A percentile compares a stretch with the other conserved stretches of the same genome.
phyloP scores from a whole-genome alignment of 1,139 yeast species.

The Yueomyces sp. region DNA sequence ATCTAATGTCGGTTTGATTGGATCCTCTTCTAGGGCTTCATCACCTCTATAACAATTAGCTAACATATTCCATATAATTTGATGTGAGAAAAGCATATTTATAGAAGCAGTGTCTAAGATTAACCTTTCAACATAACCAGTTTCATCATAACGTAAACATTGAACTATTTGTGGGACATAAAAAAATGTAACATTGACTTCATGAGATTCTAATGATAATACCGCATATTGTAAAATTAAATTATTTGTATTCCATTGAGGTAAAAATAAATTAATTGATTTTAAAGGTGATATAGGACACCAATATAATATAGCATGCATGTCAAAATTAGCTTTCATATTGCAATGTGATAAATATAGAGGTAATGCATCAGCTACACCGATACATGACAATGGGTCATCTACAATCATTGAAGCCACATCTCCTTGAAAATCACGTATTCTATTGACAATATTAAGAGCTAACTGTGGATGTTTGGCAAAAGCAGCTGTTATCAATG shows the following conservation, averaged over 20 bases:
- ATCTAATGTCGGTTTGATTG: conserved; percentile 74
- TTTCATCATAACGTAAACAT: conserved; percentile 64
- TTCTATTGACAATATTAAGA: conserved; percentile 53
- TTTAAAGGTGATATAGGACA: conserved; percentile 71
- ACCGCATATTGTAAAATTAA: conserved; percentile 73
- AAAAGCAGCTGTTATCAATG: conserved; percentile 42
- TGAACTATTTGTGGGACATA: conserved; percentile 98
- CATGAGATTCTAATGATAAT: conserved; percentile 81
- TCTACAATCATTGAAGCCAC: conserved; percentile 37
- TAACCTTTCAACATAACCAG: conserved; percentile 80
- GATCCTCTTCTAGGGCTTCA: conserved; percentile 68
- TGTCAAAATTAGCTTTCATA: conserved; percentile 13
- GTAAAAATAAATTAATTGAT: conserved; percentile 73
- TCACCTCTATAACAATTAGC: conserved; percentile 91
- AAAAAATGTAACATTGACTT: conserved; percentile 80
- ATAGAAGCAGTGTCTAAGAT: conserved; percentile 88
- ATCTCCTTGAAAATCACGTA: conserved; percentile 32
- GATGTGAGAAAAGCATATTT: conserved; percentile 89
- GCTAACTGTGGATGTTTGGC: conserved; percentile 62
- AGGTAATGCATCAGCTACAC: conserved; percentile 53
- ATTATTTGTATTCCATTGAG: conserved; percentile 58
- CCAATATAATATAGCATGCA: conserved; percentile 49
- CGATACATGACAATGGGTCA: conserved; percentile 51
- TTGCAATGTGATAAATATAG: conserved; percentile 36
- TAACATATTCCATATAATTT: conserved; percentile 94